phyloP scores from a whole-genome alignment of 176 grass and related monocot species.

The Melocanna baccifera region DNA sequence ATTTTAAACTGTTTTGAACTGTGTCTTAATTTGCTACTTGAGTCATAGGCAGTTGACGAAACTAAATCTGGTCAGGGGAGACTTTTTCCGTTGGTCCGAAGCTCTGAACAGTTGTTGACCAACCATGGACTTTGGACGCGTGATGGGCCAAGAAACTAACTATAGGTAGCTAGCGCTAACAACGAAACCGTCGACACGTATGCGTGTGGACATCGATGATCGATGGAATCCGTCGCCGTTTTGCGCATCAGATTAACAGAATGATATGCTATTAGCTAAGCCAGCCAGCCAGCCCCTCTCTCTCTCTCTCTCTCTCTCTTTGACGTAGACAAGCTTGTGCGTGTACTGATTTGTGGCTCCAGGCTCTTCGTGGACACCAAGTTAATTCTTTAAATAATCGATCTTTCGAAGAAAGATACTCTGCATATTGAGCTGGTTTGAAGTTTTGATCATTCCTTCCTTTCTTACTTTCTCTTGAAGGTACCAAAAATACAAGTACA shows the following conservation, averaged over 20 bases:
- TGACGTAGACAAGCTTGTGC: slow-evolving; percentile 21
- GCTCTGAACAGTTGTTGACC: slow-evolving; percentile 28
- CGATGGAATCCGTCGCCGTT: background rate
- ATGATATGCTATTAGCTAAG: background rate
- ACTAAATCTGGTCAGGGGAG: background rate
- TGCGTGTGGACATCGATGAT: background rate
- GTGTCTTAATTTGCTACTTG: background rate
- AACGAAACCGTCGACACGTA: background rate
- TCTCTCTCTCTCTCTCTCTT: too few relatives aligned
- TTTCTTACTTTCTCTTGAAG: background rate
- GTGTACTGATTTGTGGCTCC: slow-evolving; percentile 22
- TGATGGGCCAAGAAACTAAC: background rate
- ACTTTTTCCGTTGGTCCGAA: slow-evolving; percentile 3
- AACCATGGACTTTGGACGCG: background rate
- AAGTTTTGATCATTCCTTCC: background rate
- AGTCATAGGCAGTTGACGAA: slow-evolving; percentile 28
- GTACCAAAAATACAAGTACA: background rate
- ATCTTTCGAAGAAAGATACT: slow-evolving; percentile 6
- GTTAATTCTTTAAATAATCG: background rate
- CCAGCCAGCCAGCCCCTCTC: background rate
- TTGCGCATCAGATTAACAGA: background rate
- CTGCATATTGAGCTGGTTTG: background rate
- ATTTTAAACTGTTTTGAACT: too few relatives aligned
- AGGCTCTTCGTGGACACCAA: background rate
- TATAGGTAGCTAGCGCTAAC: background rate